phyloP scores from a whole-genome alignment of 805 yeast species.

The Saturnispora dispora region DNA sequence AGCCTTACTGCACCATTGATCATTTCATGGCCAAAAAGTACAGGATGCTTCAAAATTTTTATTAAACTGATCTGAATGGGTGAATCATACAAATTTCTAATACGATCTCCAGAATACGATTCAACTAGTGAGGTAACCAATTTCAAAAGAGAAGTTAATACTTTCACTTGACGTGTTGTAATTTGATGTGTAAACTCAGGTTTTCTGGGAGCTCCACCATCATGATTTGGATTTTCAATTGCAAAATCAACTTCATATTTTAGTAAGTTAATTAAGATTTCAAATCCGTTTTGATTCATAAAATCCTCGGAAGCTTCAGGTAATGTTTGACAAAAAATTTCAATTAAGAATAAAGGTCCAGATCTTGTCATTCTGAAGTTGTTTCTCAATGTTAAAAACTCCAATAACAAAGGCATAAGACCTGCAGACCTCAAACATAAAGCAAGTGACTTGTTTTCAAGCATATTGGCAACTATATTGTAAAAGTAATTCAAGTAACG shows the following conservation, averaged over 20 bases:
- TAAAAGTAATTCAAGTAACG: conserved; percentile 36
- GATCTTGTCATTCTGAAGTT: conserved; percentile 48
- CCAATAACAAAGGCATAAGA: conserved; percentile 53
- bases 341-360: conserved; percentile 53
- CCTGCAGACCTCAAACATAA: conserved; percentile 68
- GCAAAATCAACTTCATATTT: conserved; percentile 59
- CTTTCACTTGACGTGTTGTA: conserved; percentile 50
- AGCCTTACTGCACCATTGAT: conserved; percentile 54
- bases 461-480: conserved; percentile 51
- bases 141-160: conserved; percentile 51
- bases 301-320: conserved; percentile 54
- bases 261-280: conserved; percentile 47
- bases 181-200: conserved; percentile 42
- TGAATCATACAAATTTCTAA: conserved; percentile 80
- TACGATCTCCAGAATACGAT: conserved; percentile 73
- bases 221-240: conserved; percentile 45
- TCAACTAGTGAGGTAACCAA: conserved; percentile 55
- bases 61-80: conserved; percentile 58
- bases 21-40: conserved; percentile 57
- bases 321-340: conserved; percentile 33
- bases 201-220: conserved; percentile 46
- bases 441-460: conserved; percentile 46
- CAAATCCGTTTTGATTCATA: conserved; percentile 58
- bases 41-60: conserved; percentile 45
- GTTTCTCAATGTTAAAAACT: conserved; percentile 46